Conservation (phyloP, 768 basidiomycete species). For the Saitozyma sp. region DNA sequence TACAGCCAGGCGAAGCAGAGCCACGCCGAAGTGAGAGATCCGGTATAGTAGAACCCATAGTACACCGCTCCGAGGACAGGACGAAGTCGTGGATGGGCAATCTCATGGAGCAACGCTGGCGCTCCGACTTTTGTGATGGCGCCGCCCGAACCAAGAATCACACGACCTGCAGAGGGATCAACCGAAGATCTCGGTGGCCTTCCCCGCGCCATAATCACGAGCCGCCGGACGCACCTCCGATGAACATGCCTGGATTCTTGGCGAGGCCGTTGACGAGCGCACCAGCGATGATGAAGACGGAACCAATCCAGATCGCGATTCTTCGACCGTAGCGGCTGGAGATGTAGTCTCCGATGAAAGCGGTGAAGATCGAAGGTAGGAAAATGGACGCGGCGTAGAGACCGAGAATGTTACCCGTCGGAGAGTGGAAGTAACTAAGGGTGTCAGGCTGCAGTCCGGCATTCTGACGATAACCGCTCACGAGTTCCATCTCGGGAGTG, state of each 20-base stretch:
- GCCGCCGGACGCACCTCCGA: background rate
- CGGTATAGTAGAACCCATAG: slow-evolving; percentile 20
- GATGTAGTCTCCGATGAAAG: slow-evolving; percentile 32
- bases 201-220: background rate
- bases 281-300: slow-evolving; percentile 24
- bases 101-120: slow-evolving; percentile 33
- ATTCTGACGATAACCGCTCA: background rate
- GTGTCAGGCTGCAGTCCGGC: background rate
- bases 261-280: slow-evolving; percentile 28
- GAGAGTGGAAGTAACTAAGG: slow-evolving; percentile 21
- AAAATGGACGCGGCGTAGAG: slow-evolving; percentile 31
- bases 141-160: slow-evolving; percentile 23
- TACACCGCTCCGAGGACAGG: slow-evolving; percentile 26
- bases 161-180: slow-evolving; percentile 2
- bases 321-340: slow-evolving; percentile 26
- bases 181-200: background rate
- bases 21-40: slow-evolving; percentile 15
- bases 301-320: slow-evolving; percentile 21
- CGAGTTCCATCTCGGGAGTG: slow-evolving; percentile 26
- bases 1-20: slow-evolving; percentile 22
- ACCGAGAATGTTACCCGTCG: slow-evolving; percentile 27
- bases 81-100: slow-evolving; percentile 37
- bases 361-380: slow-evolving; percentile 28
- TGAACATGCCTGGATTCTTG: background rate
- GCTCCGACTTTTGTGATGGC: slow-evolving; percentile 34